Base-by-base conservation (phyloP, 2,329 filamentous ascomycete genomes). In the Chaetomiaceae sp. region DNA sequence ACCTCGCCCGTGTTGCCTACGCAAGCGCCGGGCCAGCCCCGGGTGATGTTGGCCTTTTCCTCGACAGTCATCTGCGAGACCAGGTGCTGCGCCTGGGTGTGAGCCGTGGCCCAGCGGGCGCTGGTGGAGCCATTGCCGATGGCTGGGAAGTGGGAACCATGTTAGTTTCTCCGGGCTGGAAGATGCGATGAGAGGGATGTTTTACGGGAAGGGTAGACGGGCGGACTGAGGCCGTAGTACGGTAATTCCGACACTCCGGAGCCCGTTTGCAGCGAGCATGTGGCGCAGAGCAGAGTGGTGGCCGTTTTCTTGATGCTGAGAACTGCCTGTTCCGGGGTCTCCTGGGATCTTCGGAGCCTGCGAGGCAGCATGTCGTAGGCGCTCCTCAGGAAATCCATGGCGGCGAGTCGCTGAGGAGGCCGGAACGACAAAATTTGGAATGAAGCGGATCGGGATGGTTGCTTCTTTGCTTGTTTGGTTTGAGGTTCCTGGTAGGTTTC, bases 11-110 rank as follows among this genome's bases (percentile, higher is more conserved):
- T 63, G 61, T 69, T 69, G 37, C 69, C 69, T 1, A 65, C 65
- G 50, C 68, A 70, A 1, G 55, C 53, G 3, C 67, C 68, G 0
- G 66, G 59, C 15, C 55, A 64, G 37, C 72, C 72, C 4, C 66
- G 68, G 1, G 72, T 75, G 39, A 74, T 54, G 50, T 67, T 71
- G 33, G 68, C 66, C 64, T 71, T 72, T 46, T 75, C 72, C 37
- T 70, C 68, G 8, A 71, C 55, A 2, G 68, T 74, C 62, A 75
- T 65, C 56, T 69, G 63, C 4, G 65, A 61, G 14, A 74, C 69
- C 7, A 73, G 58, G 1, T 54, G 60, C n/a, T 57, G 61, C 12
- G 72, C 72, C 20, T 64, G 63, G 1, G 55, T 39, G 54, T 72
- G 71, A 23, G 71, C 67, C n/a, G 58, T 44, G 6, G 67, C 57